Conservation (phyloP, 2,329 filamentous ascomycete genomes). For the Pestalotiopsis sp. region DNA sequence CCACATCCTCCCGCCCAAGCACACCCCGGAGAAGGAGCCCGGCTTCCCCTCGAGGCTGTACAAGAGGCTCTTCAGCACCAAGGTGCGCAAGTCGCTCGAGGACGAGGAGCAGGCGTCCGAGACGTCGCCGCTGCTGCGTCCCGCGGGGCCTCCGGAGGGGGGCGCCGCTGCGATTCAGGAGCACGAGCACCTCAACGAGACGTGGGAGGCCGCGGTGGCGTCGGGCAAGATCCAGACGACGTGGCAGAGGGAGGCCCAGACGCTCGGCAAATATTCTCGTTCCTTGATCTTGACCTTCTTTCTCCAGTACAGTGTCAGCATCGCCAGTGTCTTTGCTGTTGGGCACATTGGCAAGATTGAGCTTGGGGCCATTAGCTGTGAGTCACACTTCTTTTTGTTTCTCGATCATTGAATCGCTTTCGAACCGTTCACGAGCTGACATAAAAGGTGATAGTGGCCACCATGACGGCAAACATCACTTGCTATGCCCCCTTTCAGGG, state of each 20-base stretch:
- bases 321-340: slow-evolving; percentile 78
- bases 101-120: slow-evolving; percentile 47
- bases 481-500: slow-evolving; percentile 80
- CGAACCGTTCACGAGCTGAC: neutral
- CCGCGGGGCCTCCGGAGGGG: slow-evolving; percentile 46
- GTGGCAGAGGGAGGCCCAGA: slow-evolving; percentile 88
- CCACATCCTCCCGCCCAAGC: slow-evolving; percentile 66
- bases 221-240: slow-evolving; percentile 84
- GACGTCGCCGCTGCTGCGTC: slow-evolving; percentile 35
- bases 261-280: slow-evolving; percentile 70
- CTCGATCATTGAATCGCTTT: neutral
- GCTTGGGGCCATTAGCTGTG: slow-evolving; percentile 64
- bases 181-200: slow-evolving; percentile 64
- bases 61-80: slow-evolving; percentile 56
- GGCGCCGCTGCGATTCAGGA: slow-evolving; percentile 40
- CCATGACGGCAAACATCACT: slow-evolving; percentile 81
- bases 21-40: slow-evolving; percentile 37
- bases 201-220: slow-evolving; percentile 85
- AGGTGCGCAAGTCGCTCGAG: slow-evolving; percentile 41
- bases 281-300: slow-evolving; percentile 76
- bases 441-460: slow-evolving; percentile 48
- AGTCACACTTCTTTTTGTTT: slow-evolving; percentile 18
- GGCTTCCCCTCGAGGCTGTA: slow-evolving; percentile 42
- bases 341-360: slow-evolving; percentile 74
- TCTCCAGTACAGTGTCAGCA: slow-evolving; percentile 83